A percentile compares a stretch with the other conserved stretches of the same genome.
These are phyloP conservation scores for Ceratocystis destructans DNA, from an alignment of 2,329 filamentous ascomycete species.

Conservation along the genomic window DNA sequence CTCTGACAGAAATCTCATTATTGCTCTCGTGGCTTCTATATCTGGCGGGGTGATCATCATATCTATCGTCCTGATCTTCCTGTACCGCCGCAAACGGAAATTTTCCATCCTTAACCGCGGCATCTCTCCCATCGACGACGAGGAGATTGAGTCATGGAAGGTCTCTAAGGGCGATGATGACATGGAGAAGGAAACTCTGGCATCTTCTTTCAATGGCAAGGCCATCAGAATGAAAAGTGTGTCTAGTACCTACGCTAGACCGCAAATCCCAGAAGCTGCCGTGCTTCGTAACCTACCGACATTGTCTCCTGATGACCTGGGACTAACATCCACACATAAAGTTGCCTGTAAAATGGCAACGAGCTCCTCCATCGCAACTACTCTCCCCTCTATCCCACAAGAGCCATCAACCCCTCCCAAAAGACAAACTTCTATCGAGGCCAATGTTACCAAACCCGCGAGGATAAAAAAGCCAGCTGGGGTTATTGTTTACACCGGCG, in stretches of 20 bases:
- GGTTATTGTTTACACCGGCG: constrained; percentile 40
- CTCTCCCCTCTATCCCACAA: constrained; percentile 23
- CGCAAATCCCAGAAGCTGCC: background rate
- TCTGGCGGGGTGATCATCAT: constrained; percentile 29
- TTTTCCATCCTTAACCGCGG: constrained; percentile 38
- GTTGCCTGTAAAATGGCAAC: constrained; percentile 17
- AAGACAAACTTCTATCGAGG: background rate
- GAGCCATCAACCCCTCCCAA: constrained; percentile 24
- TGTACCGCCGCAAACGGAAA: constrained; percentile 29
- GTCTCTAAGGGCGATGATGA: constrained; percentile 24
- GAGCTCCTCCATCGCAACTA: constrained; percentile 16
- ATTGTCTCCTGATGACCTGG: background rate
- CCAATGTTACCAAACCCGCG: constrained; percentile 21
- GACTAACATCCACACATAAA: background rate
- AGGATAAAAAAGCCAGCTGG: constrained; percentile 35
- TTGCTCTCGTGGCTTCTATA: constrained; percentile 40
- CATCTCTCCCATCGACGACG: constrained; percentile 48
- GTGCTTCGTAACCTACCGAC: background rate
- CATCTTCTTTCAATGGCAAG: background rate
- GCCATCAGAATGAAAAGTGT: background rate
- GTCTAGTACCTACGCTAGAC: background rate
- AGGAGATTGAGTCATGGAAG: constrained; percentile 54
- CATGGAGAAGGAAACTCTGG: constrained; percentile 23
- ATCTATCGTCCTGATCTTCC: constrained; percentile 27
- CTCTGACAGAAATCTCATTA: constrained; percentile 33